A percentile compares a stretch with the other conserved stretches of the same genome.
Evolutionary conservation across 345 rosid genomes (phyloP).

Genomic region (Citrus maxima): DNA sequence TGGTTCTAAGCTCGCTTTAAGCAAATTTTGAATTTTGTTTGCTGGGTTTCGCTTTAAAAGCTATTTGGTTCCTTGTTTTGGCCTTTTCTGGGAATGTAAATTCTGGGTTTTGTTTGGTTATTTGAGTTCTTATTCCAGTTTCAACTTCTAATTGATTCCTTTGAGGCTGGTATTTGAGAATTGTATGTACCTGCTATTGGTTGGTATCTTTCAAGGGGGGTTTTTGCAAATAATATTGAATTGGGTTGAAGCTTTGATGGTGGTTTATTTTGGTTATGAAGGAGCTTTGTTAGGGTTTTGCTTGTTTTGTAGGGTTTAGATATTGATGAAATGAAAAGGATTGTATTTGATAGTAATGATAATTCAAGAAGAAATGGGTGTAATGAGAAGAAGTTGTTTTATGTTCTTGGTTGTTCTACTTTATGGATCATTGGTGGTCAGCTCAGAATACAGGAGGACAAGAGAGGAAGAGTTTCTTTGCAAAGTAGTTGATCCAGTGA

Average conservation of each 20-base stretch:
- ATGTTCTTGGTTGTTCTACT: constrained; percentile 35
- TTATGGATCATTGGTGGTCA: constrained; percentile 33
- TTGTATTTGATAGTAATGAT: constrained; percentile 14
- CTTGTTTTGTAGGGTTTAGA: constrained; percentile 23
- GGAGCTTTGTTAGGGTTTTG: constrained; percentile 17
- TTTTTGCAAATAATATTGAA: not conserved
- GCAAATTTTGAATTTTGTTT: not conserved
- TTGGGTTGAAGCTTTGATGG: constrained; percentile 14
- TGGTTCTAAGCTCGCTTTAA: not conserved
- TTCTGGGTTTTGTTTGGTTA: constrained; percentile 24
- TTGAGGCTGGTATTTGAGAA: not conserved
- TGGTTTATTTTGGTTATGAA: not conserved
- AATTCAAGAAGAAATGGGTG: constrained; percentile 32
- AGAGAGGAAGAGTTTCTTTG: constrained; percentile 40
- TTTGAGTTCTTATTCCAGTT: constrained; percentile 12
- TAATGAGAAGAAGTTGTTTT: constrained; percentile 19
- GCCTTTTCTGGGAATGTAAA: constrained; percentile 7
- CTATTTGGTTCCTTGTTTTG: constrained; percentile 15
- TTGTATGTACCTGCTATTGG: not conserved
- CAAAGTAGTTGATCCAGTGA: constrained; percentile 44
- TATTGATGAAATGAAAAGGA: constrained; percentile 39
- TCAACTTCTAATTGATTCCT: constrained; percentile 10
- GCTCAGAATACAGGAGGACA: constrained; percentile 32
- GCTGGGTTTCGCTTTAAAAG: constrained; percentile 2
- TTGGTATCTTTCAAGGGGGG: not conserved